Evolutionary conservation across 139 green algal genomes (phyloP), one percentile per base, ranked within the genome.

Genomic region (Ettlia oleoabundans): DNA sequence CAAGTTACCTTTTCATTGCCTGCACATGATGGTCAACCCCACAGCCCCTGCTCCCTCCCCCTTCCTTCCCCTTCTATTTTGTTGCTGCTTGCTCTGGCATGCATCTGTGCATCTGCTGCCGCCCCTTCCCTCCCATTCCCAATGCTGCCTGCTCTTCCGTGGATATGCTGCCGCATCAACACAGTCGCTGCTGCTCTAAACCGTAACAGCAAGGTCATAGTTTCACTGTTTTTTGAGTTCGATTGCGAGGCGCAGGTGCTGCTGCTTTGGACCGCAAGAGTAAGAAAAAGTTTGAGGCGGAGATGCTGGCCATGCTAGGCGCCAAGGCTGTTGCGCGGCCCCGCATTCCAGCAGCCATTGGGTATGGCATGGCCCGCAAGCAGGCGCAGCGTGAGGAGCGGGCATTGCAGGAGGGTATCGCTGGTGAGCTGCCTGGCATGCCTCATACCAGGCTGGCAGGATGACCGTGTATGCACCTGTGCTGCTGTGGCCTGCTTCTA

Each of bases 391-490:
- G 90, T 0, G 82, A 91, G 51, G 81, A 72, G 1, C 55, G 65
- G 9, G 88, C 89, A 22, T 81, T 94, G 73, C 82, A 93, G 82
- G 91, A 95, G 81, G 91, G 90, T 32, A 92, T 95, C 7, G 88
- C 84, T 52, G 73, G 73, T 80, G 53, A 3, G 73, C n/a, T n/a
- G 6, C 10, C 7, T 30, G 28, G 62, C 24, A n/a, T n/a, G n/a
- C n/a, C n/a, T n/a, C n/a, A n/a, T n/a, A n/a, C n/a, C n/a, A n/a
- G n/a, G n/a, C n/a, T n/a, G n/a, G n/a, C n/a, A n/a, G n/a, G n/a
- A n/a, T n/a, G n/a, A n/a, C n/a, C n/a, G n/a, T n/a, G n/a, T n/a
- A n/a, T n/a, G n/a, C n/a, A n/a, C n/a, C n/a, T n/a, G n/a, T n/a
- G n/a, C n/a, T n/a, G n/a, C n/a, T n/a, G n/a, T n/a, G n/a, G n/a